Conservation (phyloP, 2,329 filamentous ascomycete species). For the Camptophora hylomeconis region DNA sequence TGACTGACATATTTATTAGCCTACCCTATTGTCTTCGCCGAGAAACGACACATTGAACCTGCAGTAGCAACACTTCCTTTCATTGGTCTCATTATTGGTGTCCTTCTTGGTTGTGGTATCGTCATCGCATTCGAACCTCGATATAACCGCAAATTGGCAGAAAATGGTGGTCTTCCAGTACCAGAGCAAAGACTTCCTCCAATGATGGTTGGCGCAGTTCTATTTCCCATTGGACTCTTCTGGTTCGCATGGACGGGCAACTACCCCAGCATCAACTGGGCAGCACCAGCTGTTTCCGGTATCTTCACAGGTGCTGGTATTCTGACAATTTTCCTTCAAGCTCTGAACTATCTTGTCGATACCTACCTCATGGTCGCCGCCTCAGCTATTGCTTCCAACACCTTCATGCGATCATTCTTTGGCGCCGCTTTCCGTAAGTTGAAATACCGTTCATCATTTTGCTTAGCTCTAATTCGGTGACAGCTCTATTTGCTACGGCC, state of each 20-base stretch:
- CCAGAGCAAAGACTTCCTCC: constrained; percentile 10
- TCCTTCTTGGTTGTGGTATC: constrained; percentile 22
- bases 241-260: constrained; percentile 15
- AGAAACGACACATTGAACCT: constrained; percentile 24
- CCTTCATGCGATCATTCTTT: constrained; percentile 28
- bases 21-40: constrained; percentile 27
- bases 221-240: constrained; percentile 12
- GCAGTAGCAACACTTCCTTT: constrained; percentile 27
- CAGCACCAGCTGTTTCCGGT: constrained; percentile 7
- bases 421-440: constrained; percentile 7
- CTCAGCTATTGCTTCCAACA: constrained; percentile 34
- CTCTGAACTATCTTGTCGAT: constrained; percentile 12
- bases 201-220: constrained; percentile 10
- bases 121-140: constrained; percentile 27
- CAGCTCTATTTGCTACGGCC: constrained; percentile 22
- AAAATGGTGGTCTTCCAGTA: constrained; percentile 22
- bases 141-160: constrained; percentile 28
- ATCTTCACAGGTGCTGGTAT: constrained; percentile 12
- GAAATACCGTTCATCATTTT: background rate
- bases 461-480: background rate
- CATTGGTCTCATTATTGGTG: constrained; percentile 21
- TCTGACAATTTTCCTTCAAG: constrained; percentile 10
- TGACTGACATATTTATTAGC: constrained; percentile 21
- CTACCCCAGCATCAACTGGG: constrained; percentile 9
- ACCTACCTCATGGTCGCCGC: constrained; percentile 24